Evolutionary conservation across 306 rosid species (phyloP).

Genomic region (Castanopsis chinensis): DNA sequence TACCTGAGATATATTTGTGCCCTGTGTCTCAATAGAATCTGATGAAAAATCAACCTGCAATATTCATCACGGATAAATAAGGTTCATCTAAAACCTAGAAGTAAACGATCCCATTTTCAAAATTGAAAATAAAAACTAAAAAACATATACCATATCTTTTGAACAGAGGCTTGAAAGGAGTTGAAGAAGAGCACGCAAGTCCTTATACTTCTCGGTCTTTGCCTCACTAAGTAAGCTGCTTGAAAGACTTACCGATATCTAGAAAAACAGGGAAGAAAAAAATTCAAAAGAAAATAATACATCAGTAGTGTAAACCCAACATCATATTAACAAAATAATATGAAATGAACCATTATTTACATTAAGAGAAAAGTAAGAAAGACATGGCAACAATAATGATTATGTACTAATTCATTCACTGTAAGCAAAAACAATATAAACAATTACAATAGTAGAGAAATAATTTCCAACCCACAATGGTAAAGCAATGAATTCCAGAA

Average conservation of each 20-base stretch:
- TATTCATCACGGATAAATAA: slow-evolving; percentile 26
- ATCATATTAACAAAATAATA: neutral
- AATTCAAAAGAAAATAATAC: neutral
- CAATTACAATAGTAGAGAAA: neutral
- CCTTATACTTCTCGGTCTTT: slow-evolving; percentile 81
- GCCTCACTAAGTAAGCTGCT: slow-evolving; percentile 79
- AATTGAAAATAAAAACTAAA: slow-evolving; percentile 2
- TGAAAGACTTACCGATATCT: slow-evolving; percentile 87
- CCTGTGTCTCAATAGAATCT: slow-evolving; percentile 63
- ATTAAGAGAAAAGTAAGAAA: neutral
- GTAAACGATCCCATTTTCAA: slow-evolving; percentile 19
- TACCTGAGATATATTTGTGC: slow-evolving; percentile 94
- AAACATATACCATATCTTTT: slow-evolving; percentile 69
- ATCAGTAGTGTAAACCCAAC: neutral
- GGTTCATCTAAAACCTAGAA: slow-evolving; percentile 21
- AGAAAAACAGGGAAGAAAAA: slow-evolving; percentile 26
- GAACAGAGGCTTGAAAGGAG: slow-evolving; percentile 94
- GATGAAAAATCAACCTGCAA: slow-evolving; percentile 93
- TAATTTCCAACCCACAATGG: neutral
- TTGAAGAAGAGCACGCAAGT: slow-evolving; percentile 96
- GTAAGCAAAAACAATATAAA: neutral
- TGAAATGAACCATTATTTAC: too few relatives aligned
- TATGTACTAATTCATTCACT: neutral
- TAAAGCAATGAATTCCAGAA: neutral
- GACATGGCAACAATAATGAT: neutral